Conservation (phyloP, 129 eudicot genomes). For the Artemisia argyi region DNA sequence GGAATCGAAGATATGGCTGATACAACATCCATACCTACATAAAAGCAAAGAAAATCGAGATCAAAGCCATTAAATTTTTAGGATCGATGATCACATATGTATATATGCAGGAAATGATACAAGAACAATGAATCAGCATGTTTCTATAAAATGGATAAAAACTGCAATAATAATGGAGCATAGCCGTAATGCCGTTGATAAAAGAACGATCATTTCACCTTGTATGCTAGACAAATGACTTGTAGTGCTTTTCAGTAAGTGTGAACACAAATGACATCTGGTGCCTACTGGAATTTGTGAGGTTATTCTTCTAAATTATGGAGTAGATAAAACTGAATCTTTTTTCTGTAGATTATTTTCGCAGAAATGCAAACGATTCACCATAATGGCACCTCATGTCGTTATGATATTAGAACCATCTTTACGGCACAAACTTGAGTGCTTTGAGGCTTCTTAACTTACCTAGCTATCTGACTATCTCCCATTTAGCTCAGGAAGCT, state of each 20-base stretch:
- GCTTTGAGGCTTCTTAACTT: not conserved
- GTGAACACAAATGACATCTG: not conserved
- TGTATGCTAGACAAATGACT: not conserved
- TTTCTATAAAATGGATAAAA: not conserved
- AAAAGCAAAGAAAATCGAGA: not conserved
- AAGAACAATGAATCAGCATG: not conserved
- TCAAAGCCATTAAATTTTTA: not conserved
- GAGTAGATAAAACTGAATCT: not conserved
- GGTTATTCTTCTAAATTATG: not conserved
- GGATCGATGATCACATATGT: not conserved
- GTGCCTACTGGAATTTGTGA: not conserved
- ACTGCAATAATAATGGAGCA: not conserved
- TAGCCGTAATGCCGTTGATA: not conserved
- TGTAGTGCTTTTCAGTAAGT: not conserved
- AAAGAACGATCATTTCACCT: not conserved
- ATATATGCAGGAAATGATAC: not conserved
- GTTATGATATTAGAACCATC: not conserved
- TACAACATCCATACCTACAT: conserved; percentile 85
- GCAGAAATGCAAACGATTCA: not conserved
- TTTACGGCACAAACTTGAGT: not conserved
- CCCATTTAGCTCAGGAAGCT: not conserved
- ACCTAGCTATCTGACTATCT: not conserved
- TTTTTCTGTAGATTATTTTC: not conserved
- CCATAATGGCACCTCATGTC: not conserved
- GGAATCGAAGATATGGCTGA: conserved; percentile 67